Evolutionary conservation across 305 asterid genomes (phyloP).

Genomic region (Solanum hybrid): DNA sequence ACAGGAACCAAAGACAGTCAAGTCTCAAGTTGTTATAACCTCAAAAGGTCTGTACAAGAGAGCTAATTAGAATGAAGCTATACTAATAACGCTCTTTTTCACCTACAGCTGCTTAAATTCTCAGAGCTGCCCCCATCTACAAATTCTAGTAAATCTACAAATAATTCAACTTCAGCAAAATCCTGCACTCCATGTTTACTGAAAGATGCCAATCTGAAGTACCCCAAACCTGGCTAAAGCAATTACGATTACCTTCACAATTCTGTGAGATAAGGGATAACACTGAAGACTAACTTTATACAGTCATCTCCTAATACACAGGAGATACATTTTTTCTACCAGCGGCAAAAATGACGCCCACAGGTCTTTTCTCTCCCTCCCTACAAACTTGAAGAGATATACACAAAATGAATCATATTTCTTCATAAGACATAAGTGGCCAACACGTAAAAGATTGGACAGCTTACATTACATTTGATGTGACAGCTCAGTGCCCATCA

Average conservation of each 20-base stretch:
- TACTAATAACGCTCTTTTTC: not conserved
- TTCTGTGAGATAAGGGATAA: not conserved
- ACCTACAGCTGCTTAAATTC: not conserved
- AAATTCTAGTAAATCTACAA: not conserved
- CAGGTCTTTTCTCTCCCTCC: not conserved
- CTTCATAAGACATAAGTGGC: not conserved
- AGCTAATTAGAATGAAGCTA: not conserved
- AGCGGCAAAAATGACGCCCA: not conserved
- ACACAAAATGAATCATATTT: conserved; percentile 4
- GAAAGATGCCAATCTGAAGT: not conserved
- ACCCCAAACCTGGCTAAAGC: conserved; percentile 2
- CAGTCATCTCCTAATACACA: not conserved
- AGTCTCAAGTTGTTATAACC: not conserved
- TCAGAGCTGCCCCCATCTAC: not conserved
- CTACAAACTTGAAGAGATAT: not conserved
- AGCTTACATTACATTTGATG: not conserved
- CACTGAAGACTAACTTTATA: not conserved
- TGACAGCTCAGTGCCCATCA: conserved; percentile 8
- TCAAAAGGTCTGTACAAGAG: not conserved
- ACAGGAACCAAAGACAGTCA: not conserved
- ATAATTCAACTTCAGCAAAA: not conserved
- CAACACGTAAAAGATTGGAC: not conserved
- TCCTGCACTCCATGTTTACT: not conserved
- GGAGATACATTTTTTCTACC: not conserved
- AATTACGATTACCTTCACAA: not conserved